Percentiles rank a stretch among this genome's conserved stretches.
Conservation (phyloP, 805 yeast genomes). For the Blastobotrys americana region DNA sequence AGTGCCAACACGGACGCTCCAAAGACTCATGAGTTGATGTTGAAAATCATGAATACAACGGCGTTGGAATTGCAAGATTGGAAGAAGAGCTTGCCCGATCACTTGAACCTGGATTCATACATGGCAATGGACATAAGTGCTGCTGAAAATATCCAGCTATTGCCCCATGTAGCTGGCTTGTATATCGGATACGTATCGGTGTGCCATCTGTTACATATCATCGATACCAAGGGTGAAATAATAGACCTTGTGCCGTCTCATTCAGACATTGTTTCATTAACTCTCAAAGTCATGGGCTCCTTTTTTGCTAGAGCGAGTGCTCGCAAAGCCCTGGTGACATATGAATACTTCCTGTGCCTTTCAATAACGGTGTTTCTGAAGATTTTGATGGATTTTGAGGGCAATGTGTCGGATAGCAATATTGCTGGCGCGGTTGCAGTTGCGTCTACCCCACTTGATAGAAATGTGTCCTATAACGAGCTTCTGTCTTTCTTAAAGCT, state of each 20-base stretch:
- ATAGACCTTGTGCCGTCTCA: constrained; percentile 3
- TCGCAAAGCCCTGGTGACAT: constrained; percentile 8
- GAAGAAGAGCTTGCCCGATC: not conserved
- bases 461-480: not conserved
- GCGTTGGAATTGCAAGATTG: constrained; percentile 3
- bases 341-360: constrained; percentile 10
- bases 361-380: constrained; percentile 5
- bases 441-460: not conserved
- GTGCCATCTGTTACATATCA: constrained; percentile 6
- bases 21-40: not conserved
- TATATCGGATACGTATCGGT: constrained; percentile 5
- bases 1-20: constrained; percentile 6
- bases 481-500: not conserved
- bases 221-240: constrained; percentile 1
- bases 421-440: not conserved
- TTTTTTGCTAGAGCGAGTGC: constrained; percentile 1
- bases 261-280: constrained; percentile 1
- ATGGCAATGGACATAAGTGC: not conserved
- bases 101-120: constrained; percentile 1
- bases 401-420: constrained; percentile 4
- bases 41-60: not conserved
- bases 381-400: not conserved
- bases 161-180: constrained; percentile 8
- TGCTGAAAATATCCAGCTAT: constrained; percentile 1
- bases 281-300: constrained; percentile 1